A percentile compares a stretch with the other conserved stretches of the same genome.
These are phyloP conservation scores for Lavandula angustifolia DNA, from an alignment of 257 asterid genomes.

Conservation along the genomic window DNA sequence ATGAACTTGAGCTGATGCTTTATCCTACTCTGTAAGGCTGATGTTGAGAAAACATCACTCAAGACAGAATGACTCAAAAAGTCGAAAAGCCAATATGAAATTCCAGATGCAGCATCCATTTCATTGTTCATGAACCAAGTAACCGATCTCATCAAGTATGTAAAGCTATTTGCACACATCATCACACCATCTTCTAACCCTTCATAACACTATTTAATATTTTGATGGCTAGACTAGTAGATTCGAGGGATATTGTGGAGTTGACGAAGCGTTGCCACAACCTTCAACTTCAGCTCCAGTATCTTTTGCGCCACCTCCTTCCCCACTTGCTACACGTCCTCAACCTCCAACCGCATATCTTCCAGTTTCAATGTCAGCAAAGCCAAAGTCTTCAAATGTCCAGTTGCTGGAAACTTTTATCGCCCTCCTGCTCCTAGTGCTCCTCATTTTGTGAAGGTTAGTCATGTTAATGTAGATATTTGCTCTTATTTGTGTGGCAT, in stretches of 20 bases:
- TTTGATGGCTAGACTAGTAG: constrained; percentile 50
- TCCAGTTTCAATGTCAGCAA: constrained; percentile 45
- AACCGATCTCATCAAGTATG: constrained; percentile 53
- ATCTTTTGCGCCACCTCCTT: constrained; percentile 36
- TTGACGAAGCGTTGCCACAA: constrained; percentile 59
- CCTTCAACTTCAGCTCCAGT: constrained; percentile 44
- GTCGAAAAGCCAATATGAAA: constrained; percentile 32
- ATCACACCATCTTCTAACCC: background rate
- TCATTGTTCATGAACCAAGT: constrained; percentile 58
- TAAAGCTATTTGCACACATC: constrained; percentile 28
- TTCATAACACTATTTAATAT: background rate
- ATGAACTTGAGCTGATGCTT: constrained; percentile 25
- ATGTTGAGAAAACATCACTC: constrained; percentile 37
- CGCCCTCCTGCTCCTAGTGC: constrained; percentile 68
- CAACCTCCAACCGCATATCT: constrained; percentile 40
- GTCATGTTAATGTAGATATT: background rate
- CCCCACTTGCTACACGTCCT: constrained; percentile 40
- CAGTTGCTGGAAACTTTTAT: constrained; percentile 71
- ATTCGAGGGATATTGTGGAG: constrained; percentile 58
- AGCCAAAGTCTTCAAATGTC: constrained; percentile 63
- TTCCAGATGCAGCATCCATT: constrained; percentile 49
- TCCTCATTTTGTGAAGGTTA: constrained; percentile 67
- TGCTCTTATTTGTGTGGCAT: background rate
- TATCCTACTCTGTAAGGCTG: constrained; percentile 33
- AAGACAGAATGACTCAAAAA: constrained; percentile 31